Evolutionary conservation across 768 basidiomycete genomes (phyloP), one percentile per base, ranked within the genome.

Genomic region (Pleurotus tuber-regium): DNA sequence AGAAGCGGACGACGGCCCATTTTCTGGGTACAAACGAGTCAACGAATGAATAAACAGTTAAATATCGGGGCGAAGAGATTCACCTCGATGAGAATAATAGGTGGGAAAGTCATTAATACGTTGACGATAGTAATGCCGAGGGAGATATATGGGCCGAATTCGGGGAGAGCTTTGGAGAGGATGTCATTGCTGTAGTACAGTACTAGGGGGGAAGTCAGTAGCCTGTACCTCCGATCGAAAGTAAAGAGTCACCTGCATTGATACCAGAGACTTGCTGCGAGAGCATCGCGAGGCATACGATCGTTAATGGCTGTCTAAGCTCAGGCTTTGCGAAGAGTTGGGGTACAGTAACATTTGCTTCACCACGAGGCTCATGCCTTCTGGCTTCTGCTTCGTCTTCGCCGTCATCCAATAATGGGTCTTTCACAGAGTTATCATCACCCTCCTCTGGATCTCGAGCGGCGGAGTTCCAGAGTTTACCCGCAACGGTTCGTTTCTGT

Each of bases 171-270:
- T 53, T 81, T 87, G 21, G 84, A 80, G 21, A 97, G 78, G 57
- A 97, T 97, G 42, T 85, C 80, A 58, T 92, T 94, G 68, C 88
- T 91, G 69, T 95, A 96, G 66, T 93, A 96, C 50, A 96, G 75
- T 23, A 96, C 93, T 86, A 28, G 11, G n/a, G 12, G 39, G n/a
- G 25, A 9, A 10, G 63, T 23, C 24, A 52, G 25, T 24, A 19
- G 19, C 48, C 10, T 14, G n/a, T n/a, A n/a, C n/a, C n/a, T n/a
- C n/a, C n/a, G n/a, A n/a, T 57, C 52, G 52, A 48, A 30, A 42
- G 16, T 11, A 44, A 38, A 48, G 4, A 40, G 4, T 8, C 28
- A 82, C 86, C 79, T 61, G 87, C 88, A 64, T 90, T 92, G 61
- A 91, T 85, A 14, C 89, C 89, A 47, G 89, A 92, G 25, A 91